Percentiles rank a stretch among this genome's conserved stretches.
phyloP scores from a whole-genome alignment of 495 filamentous ascomycete genomes.

The Penicillium tannophilum region DNA sequence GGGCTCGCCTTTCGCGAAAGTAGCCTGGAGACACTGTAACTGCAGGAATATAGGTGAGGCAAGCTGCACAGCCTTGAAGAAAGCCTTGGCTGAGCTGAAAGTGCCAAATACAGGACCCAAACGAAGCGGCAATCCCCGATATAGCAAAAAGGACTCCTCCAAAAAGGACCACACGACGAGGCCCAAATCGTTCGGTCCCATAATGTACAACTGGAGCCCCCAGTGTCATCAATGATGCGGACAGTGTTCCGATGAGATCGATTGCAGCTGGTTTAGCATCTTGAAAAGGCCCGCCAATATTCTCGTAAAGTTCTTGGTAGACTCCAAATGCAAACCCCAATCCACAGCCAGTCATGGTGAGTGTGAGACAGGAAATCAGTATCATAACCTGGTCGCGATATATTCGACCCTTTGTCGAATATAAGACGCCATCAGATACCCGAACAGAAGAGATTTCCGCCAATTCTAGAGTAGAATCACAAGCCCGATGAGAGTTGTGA shows the following conservation, averaged over 20 bases:
- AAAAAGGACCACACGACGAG: slow-evolving; percentile 30
- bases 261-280: slow-evolving; percentile 43
- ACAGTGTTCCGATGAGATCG: slow-evolving; percentile 46
- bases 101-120: slow-evolving; percentile 42
- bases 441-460: too few species aligned
- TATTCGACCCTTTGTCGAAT: too few species aligned
- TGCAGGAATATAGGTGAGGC: slow-evolving; percentile 41
- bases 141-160: slow-evolving; percentile 35
- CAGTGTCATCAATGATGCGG: slow-evolving; percentile 47
- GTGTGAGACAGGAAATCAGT: too few species aligned
- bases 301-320: slow-evolving; percentile 49
- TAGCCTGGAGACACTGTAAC: slow-evolving; percentile 41
- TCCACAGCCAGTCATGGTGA: slow-evolving; percentile 40
- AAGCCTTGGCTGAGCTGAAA: slow-evolving; percentile 44
- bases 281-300: slow-evolving; percentile 40
- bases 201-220: slow-evolving; percentile 40
- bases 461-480: too few species aligned
- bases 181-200: slow-evolving; percentile 41
- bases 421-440: too few species aligned
- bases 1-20: slow-evolving; percentile 33
- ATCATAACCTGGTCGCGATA: too few species aligned
- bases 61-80: slow-evolving; percentile 38
- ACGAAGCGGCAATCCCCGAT: slow-evolving; percentile 35
- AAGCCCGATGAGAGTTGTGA: too few species aligned
- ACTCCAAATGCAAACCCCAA: slow-evolving; percentile 50